These are phyloP conservation scores for Globisporangium spinosum DNA, from an alignment of 352 stramenopile genomes.

Conservation along the genomic window DNA sequence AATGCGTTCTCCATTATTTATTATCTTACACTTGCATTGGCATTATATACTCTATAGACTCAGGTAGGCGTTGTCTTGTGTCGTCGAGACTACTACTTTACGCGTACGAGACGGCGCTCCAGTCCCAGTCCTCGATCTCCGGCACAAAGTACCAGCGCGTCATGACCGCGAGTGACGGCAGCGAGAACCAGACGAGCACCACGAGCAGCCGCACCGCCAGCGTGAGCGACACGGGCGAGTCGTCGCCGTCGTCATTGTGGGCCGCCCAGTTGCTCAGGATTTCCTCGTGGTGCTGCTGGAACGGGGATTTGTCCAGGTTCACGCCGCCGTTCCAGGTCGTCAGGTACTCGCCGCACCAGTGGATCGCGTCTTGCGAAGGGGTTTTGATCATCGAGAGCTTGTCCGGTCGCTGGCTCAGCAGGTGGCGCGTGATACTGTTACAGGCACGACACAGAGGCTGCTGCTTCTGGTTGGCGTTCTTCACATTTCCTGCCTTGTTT, in stretches of 20 bases:
- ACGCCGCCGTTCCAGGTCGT: not conserved
- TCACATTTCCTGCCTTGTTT: not conserved
- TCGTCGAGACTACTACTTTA: not conserved
- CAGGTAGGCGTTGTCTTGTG: not conserved
- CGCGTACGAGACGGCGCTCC: constrained; percentile 4
- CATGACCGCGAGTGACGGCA: constrained; percentile 14
- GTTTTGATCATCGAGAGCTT: constrained; percentile 19
- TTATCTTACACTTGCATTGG: not conserved
- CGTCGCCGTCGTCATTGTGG: not conserved
- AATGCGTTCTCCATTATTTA: not conserved
- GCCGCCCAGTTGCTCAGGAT: constrained; percentile 15
- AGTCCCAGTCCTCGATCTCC: constrained; percentile 12
- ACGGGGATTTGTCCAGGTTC: constrained; percentile 16
- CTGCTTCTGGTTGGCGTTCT: not conserved
- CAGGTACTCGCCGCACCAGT: constrained; percentile 28
- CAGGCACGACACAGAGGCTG: constrained; percentile 6
- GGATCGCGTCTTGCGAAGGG: constrained; percentile 9
- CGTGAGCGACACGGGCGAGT: constrained; percentile 5
- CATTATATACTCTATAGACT: not conserved
- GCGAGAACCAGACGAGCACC: constrained; percentile 26
- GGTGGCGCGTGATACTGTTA: not conserved
- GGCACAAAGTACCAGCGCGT: constrained; percentile 10
- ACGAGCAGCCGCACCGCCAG: constrained; percentile 19
- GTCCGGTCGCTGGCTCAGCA: not conserved
- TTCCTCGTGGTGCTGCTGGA: constrained; percentile 25